A percentile compares a stretch with the other conserved stretches of the same genome.
Evolutionary conservation across 23 red algal genomes (phyloP).

Genomic region (Agarophyton chilense): DNA sequence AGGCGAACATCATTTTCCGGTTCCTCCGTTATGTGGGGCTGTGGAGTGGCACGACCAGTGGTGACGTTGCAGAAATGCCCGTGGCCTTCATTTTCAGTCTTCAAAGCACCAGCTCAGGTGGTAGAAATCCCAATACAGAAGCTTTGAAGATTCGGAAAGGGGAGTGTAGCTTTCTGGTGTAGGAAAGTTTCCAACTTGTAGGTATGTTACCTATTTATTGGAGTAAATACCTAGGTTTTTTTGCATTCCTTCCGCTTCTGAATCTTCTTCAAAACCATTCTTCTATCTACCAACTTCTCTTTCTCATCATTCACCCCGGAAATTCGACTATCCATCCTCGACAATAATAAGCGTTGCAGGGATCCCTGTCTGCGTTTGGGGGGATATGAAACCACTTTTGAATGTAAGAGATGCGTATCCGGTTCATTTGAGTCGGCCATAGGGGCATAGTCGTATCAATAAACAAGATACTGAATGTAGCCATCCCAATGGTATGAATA

Average conservation of each 20-base stretch:
- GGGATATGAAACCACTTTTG: neutral
- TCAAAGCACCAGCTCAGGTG: too few relatives aligned
- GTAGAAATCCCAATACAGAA: too few relatives aligned
- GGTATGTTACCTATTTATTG: too few relatives aligned
- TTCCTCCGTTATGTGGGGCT: too few relatives aligned
- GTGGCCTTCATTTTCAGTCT: too few relatives aligned
- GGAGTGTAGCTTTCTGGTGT: too few relatives aligned
- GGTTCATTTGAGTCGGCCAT: neutral
- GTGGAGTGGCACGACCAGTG: too few relatives aligned
- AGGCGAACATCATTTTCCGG: too few relatives aligned
- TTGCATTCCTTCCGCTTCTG: neutral
- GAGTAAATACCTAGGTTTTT: too few relatives aligned
- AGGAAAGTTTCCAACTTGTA: too few relatives aligned
- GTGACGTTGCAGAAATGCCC: too few relatives aligned
- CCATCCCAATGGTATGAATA: neutral
- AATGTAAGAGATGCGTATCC: neutral
- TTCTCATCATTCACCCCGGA: neutral
- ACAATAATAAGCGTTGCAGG: neutral
- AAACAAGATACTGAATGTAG: neutral
- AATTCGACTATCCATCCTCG: neutral
- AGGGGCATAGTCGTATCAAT: slow-evolving; percentile 1
- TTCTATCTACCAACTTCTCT: neutral
- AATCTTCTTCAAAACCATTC: neutral
- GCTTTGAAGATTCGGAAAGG: too few relatives aligned
- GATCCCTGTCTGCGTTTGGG: neutral